Evolutionary conservation across 225 moss, liverwort and hornwort species (phyloP).

Genomic region (Ulota crispa): DNA sequence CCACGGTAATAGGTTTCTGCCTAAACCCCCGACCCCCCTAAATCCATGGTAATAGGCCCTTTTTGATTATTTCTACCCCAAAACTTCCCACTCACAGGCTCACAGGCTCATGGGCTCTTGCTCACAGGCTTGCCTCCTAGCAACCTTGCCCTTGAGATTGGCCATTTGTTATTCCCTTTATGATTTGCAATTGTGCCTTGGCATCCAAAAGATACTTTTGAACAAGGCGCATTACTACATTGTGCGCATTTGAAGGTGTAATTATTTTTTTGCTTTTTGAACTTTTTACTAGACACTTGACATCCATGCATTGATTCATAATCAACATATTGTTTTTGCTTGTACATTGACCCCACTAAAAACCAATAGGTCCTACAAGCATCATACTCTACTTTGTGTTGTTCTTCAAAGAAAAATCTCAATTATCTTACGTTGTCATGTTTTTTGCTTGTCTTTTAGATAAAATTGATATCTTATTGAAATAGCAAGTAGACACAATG

Average conservation of each 20-base stretch:
- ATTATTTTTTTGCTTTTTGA: not conserved
- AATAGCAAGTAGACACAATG: not conserved
- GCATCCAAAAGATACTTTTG: not conserved
- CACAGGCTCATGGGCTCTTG: too few species aligned
- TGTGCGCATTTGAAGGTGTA: not conserved
- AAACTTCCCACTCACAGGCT: too few species aligned
- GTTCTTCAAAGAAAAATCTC: not conserved
- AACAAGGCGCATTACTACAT: not conserved
- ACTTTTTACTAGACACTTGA: not conserved
- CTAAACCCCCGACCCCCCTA: too few species aligned
- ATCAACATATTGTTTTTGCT: not conserved
- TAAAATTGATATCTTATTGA: not conserved
- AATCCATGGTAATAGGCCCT: too few species aligned
- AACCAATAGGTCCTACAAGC: not conserved
- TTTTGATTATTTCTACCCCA: too few species aligned
- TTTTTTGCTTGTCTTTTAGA: not conserved
- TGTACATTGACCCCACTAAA: slow-evolving; percentile 10
- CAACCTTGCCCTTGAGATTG: too few species aligned
- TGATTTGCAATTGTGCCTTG: not conserved
- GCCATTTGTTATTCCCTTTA: not conserved
- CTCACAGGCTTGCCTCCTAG: too few species aligned
- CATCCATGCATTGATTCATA: not conserved
- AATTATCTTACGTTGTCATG: not conserved
- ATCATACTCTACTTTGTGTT: not conserved
- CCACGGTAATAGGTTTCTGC: too few species aligned